Base-by-base conservation (phyloP, 106 monocot species). In the Chionographis japonica region DNA sequence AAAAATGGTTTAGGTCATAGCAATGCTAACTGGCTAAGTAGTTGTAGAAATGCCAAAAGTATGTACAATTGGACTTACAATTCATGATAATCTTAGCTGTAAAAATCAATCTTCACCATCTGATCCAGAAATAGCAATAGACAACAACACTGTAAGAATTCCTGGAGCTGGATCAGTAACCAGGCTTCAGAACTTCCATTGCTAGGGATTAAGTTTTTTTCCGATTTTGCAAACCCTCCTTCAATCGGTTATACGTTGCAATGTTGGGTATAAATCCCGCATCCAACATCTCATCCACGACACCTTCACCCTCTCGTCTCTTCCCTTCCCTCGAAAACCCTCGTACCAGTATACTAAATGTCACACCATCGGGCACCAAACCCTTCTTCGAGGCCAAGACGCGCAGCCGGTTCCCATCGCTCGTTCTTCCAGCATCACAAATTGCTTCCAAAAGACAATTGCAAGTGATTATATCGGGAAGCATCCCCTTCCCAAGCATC, bases 201-300 rank as follows among this genome's bases (percentile, higher is more conserved):
- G 27, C 27, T 27, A 27, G 27, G 27, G 27, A 27, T 27, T 27
- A 27, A 27, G 27, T 1, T 27, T 68, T 39, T 4, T 20, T 66
- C 42, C 40, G 51, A 55, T 37, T 79, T 14, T 60, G 56, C 49
- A 95, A 74, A 40, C 75, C 68, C 65, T 80, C 72, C 86, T 84
- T 80, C 39, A 87, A 77, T 54, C 43, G 60, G 46, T 98, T 98
- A 68, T 98, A 92, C 62, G 71, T 79, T 17, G 82, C 77, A 64
- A 98, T 98, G 38, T 87, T 87, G 19, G 75, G 74, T 76, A 98
- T 73, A 57, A 85, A 83, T 14, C 78, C 92, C 12, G 40, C 69
- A 74, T 98, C 92, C 58, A 98, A 40, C 97, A 98, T 98, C 69
- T 86, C 89, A 72, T 98, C 81, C 59, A 98, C 77, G 40, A 98